Evolutionary conservation across 2,329 filamentous ascomycete species (phyloP).

Genomic region (Niveomyces coronatus): DNA sequence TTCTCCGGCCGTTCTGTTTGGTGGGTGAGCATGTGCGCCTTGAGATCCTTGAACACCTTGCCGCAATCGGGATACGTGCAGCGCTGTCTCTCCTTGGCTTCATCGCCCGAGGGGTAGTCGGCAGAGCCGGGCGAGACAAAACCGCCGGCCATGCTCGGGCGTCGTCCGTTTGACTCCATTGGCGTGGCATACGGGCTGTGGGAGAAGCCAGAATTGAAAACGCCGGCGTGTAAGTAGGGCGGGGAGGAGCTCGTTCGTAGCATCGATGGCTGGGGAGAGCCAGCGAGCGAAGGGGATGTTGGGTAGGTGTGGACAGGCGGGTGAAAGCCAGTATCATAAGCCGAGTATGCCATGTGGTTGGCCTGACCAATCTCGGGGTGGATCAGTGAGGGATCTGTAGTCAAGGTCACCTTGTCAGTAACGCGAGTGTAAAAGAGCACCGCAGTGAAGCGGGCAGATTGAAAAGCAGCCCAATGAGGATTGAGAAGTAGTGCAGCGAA

Average conservation of each 20-base stretch:
- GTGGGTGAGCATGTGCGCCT: constrained; percentile 91
- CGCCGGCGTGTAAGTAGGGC: constrained; percentile 50
- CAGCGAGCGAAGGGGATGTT: constrained; percentile 53
- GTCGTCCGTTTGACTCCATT: constrained; percentile 37
- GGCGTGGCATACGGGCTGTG: constrained; percentile 46
- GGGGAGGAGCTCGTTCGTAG: constrained; percentile 49
- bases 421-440: constrained; percentile 7
- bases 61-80: constrained; percentile 81
- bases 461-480: neutral
- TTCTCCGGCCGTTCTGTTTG: constrained; percentile 87
- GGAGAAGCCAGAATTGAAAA: constrained; percentile 40
- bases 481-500: neutral
- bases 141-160: constrained; percentile 57
- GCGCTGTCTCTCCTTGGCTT: constrained; percentile 57
- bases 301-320: constrained; percentile 39
- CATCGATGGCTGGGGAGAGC: constrained; percentile 37
- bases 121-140: constrained; percentile 52
- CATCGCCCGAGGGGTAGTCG: constrained; percentile 51
- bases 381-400: constrained; percentile 45
- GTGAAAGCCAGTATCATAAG: constrained; percentile 39
- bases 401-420: constrained; percentile 25
- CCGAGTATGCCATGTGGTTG: constrained; percentile 31
- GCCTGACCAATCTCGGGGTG: constrained; percentile 42
- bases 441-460: neutral
- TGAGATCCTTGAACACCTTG: constrained; percentile 79